phyloP scores from a whole-genome alignment of 2,329 filamentous ascomycete species.

The Arachnomyces sp. region DNA sequence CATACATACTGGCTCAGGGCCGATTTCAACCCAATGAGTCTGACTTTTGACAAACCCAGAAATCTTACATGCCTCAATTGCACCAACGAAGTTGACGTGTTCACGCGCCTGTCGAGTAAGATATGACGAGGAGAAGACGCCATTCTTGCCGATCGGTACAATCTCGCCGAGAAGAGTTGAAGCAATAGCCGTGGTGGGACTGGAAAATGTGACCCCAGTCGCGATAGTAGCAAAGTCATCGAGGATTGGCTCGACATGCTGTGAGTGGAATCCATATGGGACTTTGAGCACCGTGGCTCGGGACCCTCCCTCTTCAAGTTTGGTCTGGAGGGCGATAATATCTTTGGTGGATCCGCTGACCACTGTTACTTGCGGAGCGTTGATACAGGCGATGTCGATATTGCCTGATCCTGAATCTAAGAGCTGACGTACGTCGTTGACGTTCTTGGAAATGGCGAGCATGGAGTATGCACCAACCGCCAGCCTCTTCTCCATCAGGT shows the following conservation, averaged over 20 bases:
- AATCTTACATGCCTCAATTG: slow-evolving; percentile 51
- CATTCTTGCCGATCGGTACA: slow-evolving; percentile 41
- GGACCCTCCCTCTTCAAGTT: slow-evolving; percentile 45
- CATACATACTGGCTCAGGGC: slow-evolving; percentile 62
- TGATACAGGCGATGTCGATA: slow-evolving; percentile 61
- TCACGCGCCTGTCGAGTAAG: slow-evolving; percentile 58
- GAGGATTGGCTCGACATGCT: slow-evolving; percentile 56
- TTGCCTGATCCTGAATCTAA: slow-evolving; percentile 39
- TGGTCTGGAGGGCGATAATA: slow-evolving; percentile 46
- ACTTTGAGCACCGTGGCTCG: slow-evolving; percentile 57
- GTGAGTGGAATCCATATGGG: slow-evolving; percentile 59
- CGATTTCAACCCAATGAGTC: slow-evolving; percentile 64
- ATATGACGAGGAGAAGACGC: slow-evolving; percentile 53
- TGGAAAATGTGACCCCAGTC: slow-evolving; percentile 46
- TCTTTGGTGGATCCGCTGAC: slow-evolving; percentile 54
- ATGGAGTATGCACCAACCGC: slow-evolving; percentile 58
- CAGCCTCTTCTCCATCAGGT: slow-evolving; percentile 57
- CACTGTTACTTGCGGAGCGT: slow-evolving; percentile 66
- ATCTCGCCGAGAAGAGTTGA: slow-evolving; percentile 59
- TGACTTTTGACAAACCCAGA: slow-evolving; percentile 53
- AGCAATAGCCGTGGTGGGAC: slow-evolving; percentile 54
- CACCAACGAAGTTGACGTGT: slow-evolving; percentile 60
- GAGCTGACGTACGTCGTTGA: slow-evolving; percentile 38
- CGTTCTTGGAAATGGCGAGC: slow-evolving; percentile 46
- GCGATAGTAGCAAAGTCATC: slow-evolving; percentile 51